Conservation (phyloP, 176 grass and related monocot genomes). For the Oryza rufipogon region DNA sequence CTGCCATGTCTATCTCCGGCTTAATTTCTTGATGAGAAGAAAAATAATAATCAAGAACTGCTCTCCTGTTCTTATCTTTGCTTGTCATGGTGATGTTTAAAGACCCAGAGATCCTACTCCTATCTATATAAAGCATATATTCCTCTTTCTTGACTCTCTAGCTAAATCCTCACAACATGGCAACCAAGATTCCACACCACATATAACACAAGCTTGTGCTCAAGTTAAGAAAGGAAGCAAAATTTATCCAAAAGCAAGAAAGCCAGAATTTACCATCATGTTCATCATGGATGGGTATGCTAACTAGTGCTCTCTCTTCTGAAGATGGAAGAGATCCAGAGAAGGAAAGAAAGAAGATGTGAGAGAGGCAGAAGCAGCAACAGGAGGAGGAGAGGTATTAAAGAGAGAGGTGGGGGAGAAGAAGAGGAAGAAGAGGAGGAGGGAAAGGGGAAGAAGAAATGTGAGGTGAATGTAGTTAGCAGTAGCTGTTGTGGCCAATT, state of each 20-base stretch:
- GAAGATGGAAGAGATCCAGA: slow-evolving; percentile 39
- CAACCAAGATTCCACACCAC: slow-evolving; percentile 38
- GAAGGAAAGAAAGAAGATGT: slow-evolving; percentile 42
- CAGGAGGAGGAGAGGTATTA: slow-evolving; percentile 40
- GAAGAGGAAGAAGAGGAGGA: neutral
- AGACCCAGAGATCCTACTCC: slow-evolving; percentile 26
- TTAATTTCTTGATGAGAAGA: neutral
- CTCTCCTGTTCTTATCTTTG: slow-evolving; percentile 32
- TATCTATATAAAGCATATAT: slow-evolving; percentile 10
- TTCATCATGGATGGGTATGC: slow-evolving; percentile 46
- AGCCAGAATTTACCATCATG: slow-evolving; percentile 61
- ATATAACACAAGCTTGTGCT: slow-evolving; percentile 16
- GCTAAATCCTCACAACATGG: slow-evolving; percentile 38
- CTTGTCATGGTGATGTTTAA: slow-evolving; percentile 20
- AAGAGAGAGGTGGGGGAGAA: slow-evolving; percentile 26
- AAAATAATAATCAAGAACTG: neutral
- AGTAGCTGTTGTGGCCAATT: slow-evolving; percentile 47
- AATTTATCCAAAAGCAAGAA: slow-evolving; percentile 38
- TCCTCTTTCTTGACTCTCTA: slow-evolving; percentile 37
- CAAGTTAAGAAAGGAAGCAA: slow-evolving; percentile 32
- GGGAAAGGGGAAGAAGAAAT: slow-evolving; percentile 36
- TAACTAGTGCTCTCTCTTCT: neutral
- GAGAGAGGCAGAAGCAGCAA: neutral
- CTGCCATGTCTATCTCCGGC: neutral
- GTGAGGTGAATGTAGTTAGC: slow-evolving; percentile 51